phyloP scores from a whole-genome alignment of 208 protist genomes.

The Acanthamoeba culbertsoni region DNA sequence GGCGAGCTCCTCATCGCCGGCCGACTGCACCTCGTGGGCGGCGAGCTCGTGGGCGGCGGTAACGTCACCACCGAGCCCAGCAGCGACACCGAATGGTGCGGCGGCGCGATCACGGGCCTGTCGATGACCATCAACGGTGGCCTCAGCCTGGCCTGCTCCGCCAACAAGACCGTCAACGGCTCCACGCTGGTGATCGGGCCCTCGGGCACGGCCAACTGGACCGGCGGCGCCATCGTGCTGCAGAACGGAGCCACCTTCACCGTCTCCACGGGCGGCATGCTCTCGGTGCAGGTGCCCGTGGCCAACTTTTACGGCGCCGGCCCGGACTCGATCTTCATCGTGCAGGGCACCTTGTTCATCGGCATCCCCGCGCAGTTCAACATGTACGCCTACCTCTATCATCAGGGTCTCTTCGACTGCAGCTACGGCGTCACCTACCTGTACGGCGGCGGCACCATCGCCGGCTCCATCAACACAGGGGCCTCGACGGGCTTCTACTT shows the following conservation, averaged over 20 bases:
- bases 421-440: conserved; percentile 48
- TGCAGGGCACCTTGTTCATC: conserved; percentile 28
- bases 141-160: neutral
- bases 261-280: neutral
- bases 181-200: neutral
- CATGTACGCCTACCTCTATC: conserved; percentile 44
- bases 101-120: conserved; percentile 24
- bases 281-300: neutral
- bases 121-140: conserved; percentile 20
- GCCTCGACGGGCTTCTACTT: conserved; percentile 12
- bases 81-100: conserved; percentile 28
- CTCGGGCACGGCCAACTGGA: conserved; percentile 36
- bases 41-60: conserved; percentile 25
- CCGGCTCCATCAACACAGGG: neutral
- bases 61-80: conserved; percentile 2
- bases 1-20: conserved; percentile 49
- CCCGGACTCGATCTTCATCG: conserved; percentile 35
- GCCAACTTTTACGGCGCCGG: conserved; percentile 37
- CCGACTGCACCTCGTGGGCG: conserved; percentile 12
- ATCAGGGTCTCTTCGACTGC: conserved; percentile 8
- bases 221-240: conserved; percentile 3
- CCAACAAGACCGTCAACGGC: conserved; percentile 35
- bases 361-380: conserved; percentile 17
- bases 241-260: conserved; percentile 44
- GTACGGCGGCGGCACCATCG: conserved; percentile 32